A percentile compares a stretch with the other conserved stretches of the same genome.
Conservation (phyloP, 2,329 filamentous ascomycete genomes). For the Ascochyta viciae-villosae region DNA sequence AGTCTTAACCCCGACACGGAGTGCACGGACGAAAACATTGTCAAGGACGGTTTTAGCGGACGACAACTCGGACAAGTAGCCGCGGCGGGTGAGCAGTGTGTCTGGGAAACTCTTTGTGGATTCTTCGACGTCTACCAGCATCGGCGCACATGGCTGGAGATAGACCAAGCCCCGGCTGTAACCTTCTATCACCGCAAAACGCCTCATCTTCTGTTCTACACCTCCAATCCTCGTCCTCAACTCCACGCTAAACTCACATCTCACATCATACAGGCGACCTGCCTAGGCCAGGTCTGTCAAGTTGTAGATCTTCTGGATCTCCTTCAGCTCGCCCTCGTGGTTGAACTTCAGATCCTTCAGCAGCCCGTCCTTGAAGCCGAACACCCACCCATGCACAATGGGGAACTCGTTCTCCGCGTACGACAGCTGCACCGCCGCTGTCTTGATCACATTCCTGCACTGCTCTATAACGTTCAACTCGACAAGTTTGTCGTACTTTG, state of each 20-base stretch:
- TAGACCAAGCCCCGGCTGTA: background rate
- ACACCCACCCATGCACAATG: constrained; percentile 77
- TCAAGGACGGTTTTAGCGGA: no score
- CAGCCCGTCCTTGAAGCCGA: constrained; percentile 71
- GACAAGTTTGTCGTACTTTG: constrained; percentile 45
- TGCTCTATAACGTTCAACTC: constrained; percentile 50
- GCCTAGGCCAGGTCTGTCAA: constrained; percentile 31
- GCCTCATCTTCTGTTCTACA: constrained; percentile 7
- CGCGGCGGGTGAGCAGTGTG: no score
- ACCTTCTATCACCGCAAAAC: background rate
- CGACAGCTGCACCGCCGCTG: constrained; percentile 63
- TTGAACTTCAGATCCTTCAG: constrained; percentile 70
- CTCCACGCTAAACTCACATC: constrained; percentile 10
- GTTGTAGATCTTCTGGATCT: constrained; percentile 72
- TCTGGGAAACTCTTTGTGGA: background rate
- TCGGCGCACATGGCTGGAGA: background rate
- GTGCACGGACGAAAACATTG: no score
- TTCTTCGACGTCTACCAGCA: background rate
- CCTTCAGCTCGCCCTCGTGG: constrained; percentile 62
- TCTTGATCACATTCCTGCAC: constrained; percentile 50
- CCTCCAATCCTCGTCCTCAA: background rate
- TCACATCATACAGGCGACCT: background rate
- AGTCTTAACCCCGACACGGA: no score
- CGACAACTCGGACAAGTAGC: no score
- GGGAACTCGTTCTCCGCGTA: constrained; percentile 70